Base-by-base conservation (phyloP, 2,329 filamentous ascomycete species). In the Exutisphaerella laricina region DNA sequence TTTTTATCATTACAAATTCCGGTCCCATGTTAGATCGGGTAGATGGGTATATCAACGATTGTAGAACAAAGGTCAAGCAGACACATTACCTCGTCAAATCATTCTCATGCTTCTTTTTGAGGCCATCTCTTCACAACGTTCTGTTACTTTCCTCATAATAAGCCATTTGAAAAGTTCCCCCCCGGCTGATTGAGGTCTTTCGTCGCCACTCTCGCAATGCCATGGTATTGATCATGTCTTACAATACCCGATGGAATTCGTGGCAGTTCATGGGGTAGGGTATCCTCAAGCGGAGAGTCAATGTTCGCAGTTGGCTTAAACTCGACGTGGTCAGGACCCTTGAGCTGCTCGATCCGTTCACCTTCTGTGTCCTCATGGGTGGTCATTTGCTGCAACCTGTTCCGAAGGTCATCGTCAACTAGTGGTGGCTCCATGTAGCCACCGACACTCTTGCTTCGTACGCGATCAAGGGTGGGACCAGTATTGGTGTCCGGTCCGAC, bases 211-310 rank as follows among this genome's bases (percentile, higher is more conserved):
- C 58, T 54, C 39, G 46, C 57, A 39, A 60, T 56, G 4, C 58
- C 58, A 41, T 53, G 55, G 48, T 64, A 70, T 58, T 68, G 67
- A 48, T 71, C 69, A 49, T 71, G 69, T 43, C 69, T 51, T 46
- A 64, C 64, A 28, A 64, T 54, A 12, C 62, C 64, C 12, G 58
- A 61, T 8, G 56, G 58, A 25, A 59, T 55, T 6, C 43, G 45
- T 4, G 64, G 37, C 48, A 37, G 59, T 45, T 20, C 57, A 53
- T 31, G 58, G 59, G 16, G 54, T 56, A 34, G 26, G 12, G 48
- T 32, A 16, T 51, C 62, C 14, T 58, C 48, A 17, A 62, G 43
- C 26, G 61, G 58, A 16, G 50, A 42, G 33, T 58, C 57, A 18
- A 60, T 25, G n/a, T 42, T 41, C 17, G 47, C 35, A n/a, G 18